These are phyloP conservation scores for Leishmania mexicana DNA, from an alignment of 208 protist genomes.

Conservation along the genomic window DNA sequence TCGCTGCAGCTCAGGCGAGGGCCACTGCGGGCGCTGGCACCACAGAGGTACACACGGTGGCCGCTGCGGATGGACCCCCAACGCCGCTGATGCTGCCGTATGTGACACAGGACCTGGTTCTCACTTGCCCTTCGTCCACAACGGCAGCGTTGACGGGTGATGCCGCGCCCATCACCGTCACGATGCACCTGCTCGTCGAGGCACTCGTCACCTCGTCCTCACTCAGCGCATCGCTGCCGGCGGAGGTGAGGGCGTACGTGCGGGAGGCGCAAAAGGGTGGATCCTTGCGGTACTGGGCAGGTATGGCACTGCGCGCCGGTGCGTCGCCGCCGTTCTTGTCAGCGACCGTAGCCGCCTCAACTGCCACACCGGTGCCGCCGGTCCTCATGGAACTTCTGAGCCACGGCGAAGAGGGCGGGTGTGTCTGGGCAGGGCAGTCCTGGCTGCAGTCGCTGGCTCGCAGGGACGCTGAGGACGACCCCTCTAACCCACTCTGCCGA, in stretches of 20 bases:
- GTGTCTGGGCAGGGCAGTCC: conserved; percentile 9
- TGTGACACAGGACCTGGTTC: conserved; percentile 17
- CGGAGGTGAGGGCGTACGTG: conserved; percentile 27
- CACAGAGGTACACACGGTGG: background rate
- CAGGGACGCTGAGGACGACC: background rate
- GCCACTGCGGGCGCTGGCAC: background rate
- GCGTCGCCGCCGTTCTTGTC: conserved; percentile 28
- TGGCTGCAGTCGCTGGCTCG: background rate
- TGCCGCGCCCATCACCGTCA: background rate
- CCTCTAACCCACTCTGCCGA: background rate
- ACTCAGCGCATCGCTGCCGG: conserved; percentile 5
- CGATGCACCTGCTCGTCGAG: conserved; percentile 17
- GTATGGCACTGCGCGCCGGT: conserved; percentile 6
- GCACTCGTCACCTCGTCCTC: background rate
- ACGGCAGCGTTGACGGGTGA: background rate
- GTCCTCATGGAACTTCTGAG: conserved; percentile 1
- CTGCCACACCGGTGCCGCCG: conserved; percentile 2
- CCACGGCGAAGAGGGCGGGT: conserved; percentile 1
- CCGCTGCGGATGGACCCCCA: background rate
- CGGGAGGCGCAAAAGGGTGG: conserved; percentile 9
- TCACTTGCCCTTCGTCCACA: conserved; percentile 1
- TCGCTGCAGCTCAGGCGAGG: conserved; percentile 37
- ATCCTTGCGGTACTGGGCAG: conserved; percentile 16
- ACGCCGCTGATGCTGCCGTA: conserved; percentile 20
- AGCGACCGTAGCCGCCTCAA: conserved; percentile 13